Evolutionary conservation across 148 eudicot genomes (phyloP).

Genomic region (Arctostaphylos glauca): DNA sequence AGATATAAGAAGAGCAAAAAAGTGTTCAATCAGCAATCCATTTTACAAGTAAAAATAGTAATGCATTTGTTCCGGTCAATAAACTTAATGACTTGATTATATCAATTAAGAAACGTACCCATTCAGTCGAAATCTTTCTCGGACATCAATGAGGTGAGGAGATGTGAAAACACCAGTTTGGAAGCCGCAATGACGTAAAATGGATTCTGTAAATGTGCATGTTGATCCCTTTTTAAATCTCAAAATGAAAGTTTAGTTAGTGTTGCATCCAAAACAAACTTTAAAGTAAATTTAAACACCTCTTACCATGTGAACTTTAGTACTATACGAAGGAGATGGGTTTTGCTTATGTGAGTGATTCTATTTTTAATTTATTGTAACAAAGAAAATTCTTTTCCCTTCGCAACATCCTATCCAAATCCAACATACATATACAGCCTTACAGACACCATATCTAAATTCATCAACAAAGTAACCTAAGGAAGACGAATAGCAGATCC

Average conservation of each 20-base stretch:
- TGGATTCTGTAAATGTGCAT: conserved; percentile 80
- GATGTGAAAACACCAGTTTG: conserved; percentile 96
- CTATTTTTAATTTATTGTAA: not conserved
- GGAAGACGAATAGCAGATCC: no score
- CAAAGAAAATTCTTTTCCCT: not conserved
- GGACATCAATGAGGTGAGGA: conserved; percentile 95
- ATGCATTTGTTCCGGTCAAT: not conserved
- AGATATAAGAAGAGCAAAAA: not conserved
- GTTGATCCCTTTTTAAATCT: conserved; percentile 75
- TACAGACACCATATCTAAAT: not conserved
- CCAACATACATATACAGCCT: not conserved
- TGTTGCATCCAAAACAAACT: conserved; percentile 12
- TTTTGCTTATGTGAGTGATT: not conserved
- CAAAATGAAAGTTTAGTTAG: conserved; percentile 16
- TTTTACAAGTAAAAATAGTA: not conserved
- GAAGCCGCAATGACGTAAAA: conserved; percentile 87
- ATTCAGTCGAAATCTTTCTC: conserved; percentile 88
- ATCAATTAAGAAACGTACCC: conserved; percentile 52
- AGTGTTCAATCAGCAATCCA: not conserved
- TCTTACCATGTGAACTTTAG: not conserved
- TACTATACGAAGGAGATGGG: not conserved
- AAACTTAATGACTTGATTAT: not conserved
- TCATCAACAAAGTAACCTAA: not conserved
- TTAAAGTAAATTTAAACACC: not conserved
- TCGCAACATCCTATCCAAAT: not conserved